Evolutionary conservation across 768 basidiomycete species (phyloP).

Genomic region (Xerocomus potaroensis): DNA sequence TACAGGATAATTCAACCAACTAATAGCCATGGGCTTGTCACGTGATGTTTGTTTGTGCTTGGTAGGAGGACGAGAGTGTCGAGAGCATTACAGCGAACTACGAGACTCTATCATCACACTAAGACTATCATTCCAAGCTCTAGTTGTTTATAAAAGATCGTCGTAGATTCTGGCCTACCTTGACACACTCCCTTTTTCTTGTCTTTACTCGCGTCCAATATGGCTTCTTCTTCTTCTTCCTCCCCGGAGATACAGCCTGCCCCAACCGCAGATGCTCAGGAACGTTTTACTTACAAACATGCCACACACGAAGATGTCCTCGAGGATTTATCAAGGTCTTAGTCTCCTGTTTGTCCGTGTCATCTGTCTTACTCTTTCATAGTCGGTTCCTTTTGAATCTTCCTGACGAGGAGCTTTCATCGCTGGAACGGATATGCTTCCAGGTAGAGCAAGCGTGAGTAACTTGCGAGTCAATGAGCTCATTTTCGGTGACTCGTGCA

Average conservation of each 20-base stretch:
- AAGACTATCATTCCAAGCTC: constrained; percentile 24
- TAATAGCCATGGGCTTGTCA: too few species aligned
- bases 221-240: constrained; percentile 77
- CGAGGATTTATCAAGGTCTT: constrained; percentile 84
- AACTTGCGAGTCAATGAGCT: constrained; percentile 4
- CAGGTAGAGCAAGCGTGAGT: constrained; percentile 98
- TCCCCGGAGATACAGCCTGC: constrained; percentile 66
- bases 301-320: constrained; percentile 81
- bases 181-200: constrained; percentile 25
- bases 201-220: constrained; percentile 32
- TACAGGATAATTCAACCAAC: too few species aligned
- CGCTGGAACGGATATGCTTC: constrained; percentile 92
- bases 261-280: constrained; percentile 36
- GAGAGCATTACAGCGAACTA: constrained; percentile 17
- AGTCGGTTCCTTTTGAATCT: constrained; percentile 97
- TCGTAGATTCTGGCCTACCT: constrained; percentile 24
- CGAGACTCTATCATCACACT: constrained; percentile 19
- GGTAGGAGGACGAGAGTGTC: constrained; percentile 9
- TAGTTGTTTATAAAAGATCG: constrained; percentile 32
- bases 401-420: constrained; percentile 87
- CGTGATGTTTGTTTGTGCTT: constrained; percentile 25
- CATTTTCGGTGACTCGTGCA: constrained; percentile 12
- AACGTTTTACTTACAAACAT: constrained; percentile 58
- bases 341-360: constrained; percentile 10
- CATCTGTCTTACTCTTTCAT: constrained; percentile 13